These are phyloP conservation scores for Esteya vermicola DNA, from an alignment of 2,329 filamentous ascomycete species.

Conservation along the genomic window DNA sequence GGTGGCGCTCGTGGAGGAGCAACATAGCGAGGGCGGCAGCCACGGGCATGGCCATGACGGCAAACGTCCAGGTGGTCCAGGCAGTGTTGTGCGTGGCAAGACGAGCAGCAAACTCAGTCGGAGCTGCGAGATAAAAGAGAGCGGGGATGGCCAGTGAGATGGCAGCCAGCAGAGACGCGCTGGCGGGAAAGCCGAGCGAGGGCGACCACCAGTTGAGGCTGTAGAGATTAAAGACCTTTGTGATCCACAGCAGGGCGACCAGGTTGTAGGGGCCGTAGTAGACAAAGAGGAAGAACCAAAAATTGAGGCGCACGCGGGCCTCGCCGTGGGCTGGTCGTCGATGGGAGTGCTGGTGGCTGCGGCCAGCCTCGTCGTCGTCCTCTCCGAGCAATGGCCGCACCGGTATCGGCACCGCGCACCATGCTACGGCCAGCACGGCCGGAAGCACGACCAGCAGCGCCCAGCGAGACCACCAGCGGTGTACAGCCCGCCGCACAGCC, in stretches of 20 bases:
- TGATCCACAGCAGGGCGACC: constrained; percentile 55
- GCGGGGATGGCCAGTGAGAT: constrained; percentile 46
- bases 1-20: constrained; percentile 48
- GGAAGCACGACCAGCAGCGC: constrained; percentile 46
- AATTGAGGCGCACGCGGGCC: constrained; percentile 50
- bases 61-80: constrained; percentile 57
- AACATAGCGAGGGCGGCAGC: constrained; percentile 50
- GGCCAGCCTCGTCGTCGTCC: constrained; percentile 13
- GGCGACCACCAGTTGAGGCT: constrained; percentile 58
- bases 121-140: constrained; percentile 35
- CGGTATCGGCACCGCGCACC: constrained; percentile 53
- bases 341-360: constrained; percentile 13
- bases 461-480: constrained; percentile 51
- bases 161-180: constrained; percentile 44
- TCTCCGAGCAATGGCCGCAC: constrained; percentile 40
- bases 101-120: constrained; percentile 31
- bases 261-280: constrained; percentile 59
- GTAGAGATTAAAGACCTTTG: constrained; percentile 58
- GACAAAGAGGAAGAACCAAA: constrained; percentile 58
- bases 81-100: constrained; percentile 49
- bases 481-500: constrained; percentile 42
- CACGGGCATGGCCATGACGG: constrained; percentile 57
- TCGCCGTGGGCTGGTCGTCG: constrained; percentile 47
- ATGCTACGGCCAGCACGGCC: constrained; percentile 43
- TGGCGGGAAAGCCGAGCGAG: constrained; percentile 49